These are phyloP conservation scores for Terfezia boudieri DNA, from an alignment of 495 filamentous ascomycete genomes.

Conservation along the genomic window DNA sequence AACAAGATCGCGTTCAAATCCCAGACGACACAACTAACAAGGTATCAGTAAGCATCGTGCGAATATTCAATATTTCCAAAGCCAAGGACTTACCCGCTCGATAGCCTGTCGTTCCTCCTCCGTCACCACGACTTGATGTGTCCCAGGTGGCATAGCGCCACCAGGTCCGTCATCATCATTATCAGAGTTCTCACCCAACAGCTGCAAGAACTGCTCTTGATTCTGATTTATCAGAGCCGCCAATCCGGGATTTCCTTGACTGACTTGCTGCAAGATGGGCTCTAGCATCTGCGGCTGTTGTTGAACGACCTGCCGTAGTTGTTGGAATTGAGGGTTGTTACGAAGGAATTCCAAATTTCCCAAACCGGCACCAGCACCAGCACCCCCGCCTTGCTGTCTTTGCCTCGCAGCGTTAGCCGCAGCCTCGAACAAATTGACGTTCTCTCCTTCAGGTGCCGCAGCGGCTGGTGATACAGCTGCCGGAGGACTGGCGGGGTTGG, in stretches of 20 bases:
- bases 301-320: constrained; percentile 87
- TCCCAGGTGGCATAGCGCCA: constrained; percentile 59
- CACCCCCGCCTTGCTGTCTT: constrained; percentile 28
- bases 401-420: constrained; percentile 33
- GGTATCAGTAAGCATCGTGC: constrained; percentile 19
- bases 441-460: constrained; percentile 38
- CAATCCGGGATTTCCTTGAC: constrained; percentile 85
- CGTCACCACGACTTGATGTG: constrained; percentile 73
- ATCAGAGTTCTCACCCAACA: constrained; percentile 60
- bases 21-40: constrained; percentile 59
- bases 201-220: constrained; percentile 73
- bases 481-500: constrained; percentile 12
- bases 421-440: constrained; percentile 84
- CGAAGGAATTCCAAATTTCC: constrained; percentile 87
- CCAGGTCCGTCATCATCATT: constrained; percentile 31
- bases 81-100: constrained; percentile 49
- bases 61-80: not conserved
- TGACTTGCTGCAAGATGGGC: constrained; percentile 87
- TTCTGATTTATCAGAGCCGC: constrained; percentile 73
- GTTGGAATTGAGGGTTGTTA: constrained; percentile 90
- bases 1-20: constrained; percentile 77
- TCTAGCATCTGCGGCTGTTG: constrained; percentile 96
- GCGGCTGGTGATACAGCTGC: constrained; percentile 21
- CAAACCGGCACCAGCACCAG: constrained; percentile 33
- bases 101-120: constrained; percentile 93